Evolutionary conservation across 179 eudicot species (phyloP).

Genomic region (Vitellaria paradoxa): DNA sequence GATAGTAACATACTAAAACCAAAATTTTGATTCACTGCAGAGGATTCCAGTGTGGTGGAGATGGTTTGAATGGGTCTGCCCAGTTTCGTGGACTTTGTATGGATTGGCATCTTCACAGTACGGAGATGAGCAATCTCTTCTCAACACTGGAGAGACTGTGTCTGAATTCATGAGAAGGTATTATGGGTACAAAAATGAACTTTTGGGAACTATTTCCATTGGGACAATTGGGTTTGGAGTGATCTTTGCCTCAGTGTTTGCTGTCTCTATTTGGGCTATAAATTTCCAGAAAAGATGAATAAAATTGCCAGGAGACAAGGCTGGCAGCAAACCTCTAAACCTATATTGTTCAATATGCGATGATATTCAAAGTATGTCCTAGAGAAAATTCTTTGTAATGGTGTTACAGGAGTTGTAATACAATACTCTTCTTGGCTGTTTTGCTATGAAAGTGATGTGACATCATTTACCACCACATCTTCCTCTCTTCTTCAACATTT

Average conservation of each 20-base stretch:
- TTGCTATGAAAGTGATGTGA: neutral
- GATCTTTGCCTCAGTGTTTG: slow-evolving; percentile 25
- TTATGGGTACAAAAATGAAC: slow-evolving; percentile 21
- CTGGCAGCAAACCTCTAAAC: neutral
- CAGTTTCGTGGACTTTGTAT: slow-evolving; percentile 32
- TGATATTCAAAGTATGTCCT: neutral
- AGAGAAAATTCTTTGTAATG: too few species aligned
- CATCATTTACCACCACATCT: neutral
- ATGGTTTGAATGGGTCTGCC: slow-evolving; percentile 35
- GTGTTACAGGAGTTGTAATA: neutral
- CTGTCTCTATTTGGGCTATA: slow-evolving; percentile 16
- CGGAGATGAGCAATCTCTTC: slow-evolving; percentile 13
- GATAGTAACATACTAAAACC: neutral
- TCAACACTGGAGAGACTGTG: neutral
- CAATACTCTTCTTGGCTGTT: neutral
- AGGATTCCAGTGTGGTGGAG: slow-evolving; percentile 47
- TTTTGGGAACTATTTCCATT: slow-evolving; percentile 17
- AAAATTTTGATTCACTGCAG: slow-evolving; percentile 15
- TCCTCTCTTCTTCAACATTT: slow-evolving; percentile 6
- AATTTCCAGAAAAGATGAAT: slow-evolving; percentile 30
- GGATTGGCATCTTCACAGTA: slow-evolving; percentile 34
- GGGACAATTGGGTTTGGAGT: slow-evolving; percentile 9
- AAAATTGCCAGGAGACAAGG: neutral
- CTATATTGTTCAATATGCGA: neutral
- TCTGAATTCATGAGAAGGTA: slow-evolving; percentile 12